phyloP scores from a whole-genome alignment of 2,329 filamentous ascomycete genomes.

The Pseudogymnoascus pannorum region DNA sequence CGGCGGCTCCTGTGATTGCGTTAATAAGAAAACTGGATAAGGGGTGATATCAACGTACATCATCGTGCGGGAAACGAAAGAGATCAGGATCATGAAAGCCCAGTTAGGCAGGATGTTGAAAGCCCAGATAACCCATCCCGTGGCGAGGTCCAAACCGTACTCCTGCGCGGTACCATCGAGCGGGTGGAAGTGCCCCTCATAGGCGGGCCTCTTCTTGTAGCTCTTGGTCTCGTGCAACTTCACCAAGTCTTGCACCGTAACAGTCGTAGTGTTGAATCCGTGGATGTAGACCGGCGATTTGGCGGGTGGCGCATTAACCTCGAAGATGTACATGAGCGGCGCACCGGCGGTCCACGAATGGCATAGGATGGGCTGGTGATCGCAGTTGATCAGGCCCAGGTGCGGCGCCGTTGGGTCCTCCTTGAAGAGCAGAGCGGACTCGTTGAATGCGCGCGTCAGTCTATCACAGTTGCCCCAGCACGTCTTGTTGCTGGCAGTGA shows the following conservation, averaged over 20 bases:
- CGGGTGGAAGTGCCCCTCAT: constrained; percentile 68
- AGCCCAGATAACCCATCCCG: constrained; percentile 61
- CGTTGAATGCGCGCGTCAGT: constrained; percentile 59
- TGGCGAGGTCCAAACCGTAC: constrained; percentile 53
- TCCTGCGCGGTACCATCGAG: constrained; percentile 62
- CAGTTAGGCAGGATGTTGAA: constrained; percentile 64
- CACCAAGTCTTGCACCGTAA: constrained; percentile 56
- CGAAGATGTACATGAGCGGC: constrained; percentile 60
- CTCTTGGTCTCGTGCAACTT: constrained; percentile 50
- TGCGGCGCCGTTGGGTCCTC: constrained; percentile 54
- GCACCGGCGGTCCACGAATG: constrained; percentile 62
- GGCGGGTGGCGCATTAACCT: constrained; percentile 57
- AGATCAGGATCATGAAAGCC: constrained; percentile 70
- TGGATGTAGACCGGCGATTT: constrained; percentile 57
- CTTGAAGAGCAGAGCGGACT: constrained; percentile 57
- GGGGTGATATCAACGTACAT: constrained; percentile 72
- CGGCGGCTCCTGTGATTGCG: background rate
- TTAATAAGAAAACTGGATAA: background rate
- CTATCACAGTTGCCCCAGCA: constrained; percentile 59
- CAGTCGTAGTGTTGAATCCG: constrained; percentile 62
- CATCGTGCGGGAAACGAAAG: constrained; percentile 63
- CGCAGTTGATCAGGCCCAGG: constrained; percentile 65
- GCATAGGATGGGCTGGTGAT: constrained; percentile 66
- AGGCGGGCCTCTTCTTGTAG: constrained; percentile 39
- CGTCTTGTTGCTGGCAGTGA: constrained; percentile 71